A percentile compares a stretch with the other conserved stretches of the same genome.
Conservation (phyloP, 2,329 filamentous ascomycete species). For the Fusarium liriodendri region DNA sequence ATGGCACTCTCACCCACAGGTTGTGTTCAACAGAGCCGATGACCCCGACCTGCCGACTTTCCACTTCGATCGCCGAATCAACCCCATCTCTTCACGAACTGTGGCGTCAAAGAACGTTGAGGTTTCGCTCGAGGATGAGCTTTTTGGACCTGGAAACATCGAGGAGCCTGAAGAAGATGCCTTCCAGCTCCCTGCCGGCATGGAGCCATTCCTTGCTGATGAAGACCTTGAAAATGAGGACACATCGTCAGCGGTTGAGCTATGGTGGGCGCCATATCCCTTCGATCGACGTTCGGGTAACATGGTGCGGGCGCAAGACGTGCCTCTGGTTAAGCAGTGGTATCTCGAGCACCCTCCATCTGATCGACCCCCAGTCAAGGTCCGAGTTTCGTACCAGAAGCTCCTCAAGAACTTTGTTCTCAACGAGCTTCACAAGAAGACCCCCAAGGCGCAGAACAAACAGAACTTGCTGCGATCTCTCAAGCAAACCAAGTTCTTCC, state of each 20-base stretch:
- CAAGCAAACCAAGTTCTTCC: conserved; percentile 99
- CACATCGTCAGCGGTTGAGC: conserved; percentile 87
- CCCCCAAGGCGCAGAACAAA: conserved; percentile 94
- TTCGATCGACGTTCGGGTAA: conserved; percentile 93
- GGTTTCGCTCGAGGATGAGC: conserved; percentile 89
- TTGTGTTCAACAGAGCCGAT: conserved; percentile 89
- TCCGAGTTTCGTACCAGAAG: conserved; percentile 98
- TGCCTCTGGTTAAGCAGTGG: conserved; percentile 97
- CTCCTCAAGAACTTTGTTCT: conserved; percentile 94
- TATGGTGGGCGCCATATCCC: conserved; percentile 99
- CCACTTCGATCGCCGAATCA: conserved; percentile 98
- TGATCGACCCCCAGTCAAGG: conserved; percentile 89
- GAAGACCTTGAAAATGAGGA: conserved; percentile 91
- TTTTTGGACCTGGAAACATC: conserved; percentile 85
- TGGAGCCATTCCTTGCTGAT: conserved; percentile 90
- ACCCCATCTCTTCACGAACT: conserved; percentile 94
- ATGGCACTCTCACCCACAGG: conserved; percentile 94
- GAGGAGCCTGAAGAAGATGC: conserved; percentile 81
- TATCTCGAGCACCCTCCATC: conserved; percentile 95
- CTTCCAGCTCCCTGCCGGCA: conserved; percentile 82
- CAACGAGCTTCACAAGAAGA: conserved; percentile 96
- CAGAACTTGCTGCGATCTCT: conserved; percentile 90
- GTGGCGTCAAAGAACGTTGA: conserved; percentile 96
- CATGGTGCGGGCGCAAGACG: conserved; percentile 97
- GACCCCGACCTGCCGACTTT: conserved; percentile 93